Percentiles rank a stretch among this genome's conserved stretches.
These are phyloP conservation scores for Gossypium davidsonii DNA, from an alignment of 441 rosid genomes.

Conservation along the genomic window DNA sequence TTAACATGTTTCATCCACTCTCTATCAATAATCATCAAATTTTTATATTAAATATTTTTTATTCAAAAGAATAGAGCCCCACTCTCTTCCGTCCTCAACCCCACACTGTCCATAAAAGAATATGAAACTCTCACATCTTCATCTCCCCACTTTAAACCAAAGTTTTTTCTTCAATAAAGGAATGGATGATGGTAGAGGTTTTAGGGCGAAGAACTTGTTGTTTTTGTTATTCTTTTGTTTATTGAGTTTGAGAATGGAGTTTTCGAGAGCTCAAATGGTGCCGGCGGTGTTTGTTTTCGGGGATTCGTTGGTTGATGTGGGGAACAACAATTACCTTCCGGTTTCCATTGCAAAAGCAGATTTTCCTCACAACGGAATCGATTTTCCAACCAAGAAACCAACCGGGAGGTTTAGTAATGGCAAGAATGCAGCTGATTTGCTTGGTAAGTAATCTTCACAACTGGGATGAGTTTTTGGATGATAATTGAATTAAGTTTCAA, in stretches of 20 bases:
- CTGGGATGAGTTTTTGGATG: not conserved
- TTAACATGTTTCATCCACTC: too few species aligned
- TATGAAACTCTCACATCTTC: not conserved
- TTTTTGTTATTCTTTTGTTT: constrained; percentile 2
- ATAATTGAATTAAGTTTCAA: not conserved
- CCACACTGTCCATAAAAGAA: not conserved
- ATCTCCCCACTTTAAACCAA: not conserved
- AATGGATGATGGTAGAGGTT: not conserved
- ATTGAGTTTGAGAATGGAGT: not conserved
- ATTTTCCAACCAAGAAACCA: constrained; percentile 36
- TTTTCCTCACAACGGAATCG: constrained; percentile 44
- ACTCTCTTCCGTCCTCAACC: not conserved
- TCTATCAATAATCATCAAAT: too few species aligned
- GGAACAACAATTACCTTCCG: constrained; percentile 42
- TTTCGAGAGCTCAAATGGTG: constrained; percentile 20
- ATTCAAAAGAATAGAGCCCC: not conserved
- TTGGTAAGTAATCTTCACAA: constrained; percentile 30
- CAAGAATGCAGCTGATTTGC: constrained; percentile 62
- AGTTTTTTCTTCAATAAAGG: not conserved
- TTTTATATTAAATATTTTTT: too few species aligned
- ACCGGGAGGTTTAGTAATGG: constrained; percentile 63
- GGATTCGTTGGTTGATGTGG: constrained; percentile 49
- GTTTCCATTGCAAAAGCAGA: constrained; percentile 35
- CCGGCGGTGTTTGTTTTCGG: constrained; percentile 48
- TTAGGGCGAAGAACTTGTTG: not conserved